Percentiles rank a stretch among this genome's conserved stretches.
Conservation (phyloP, 2,329 filamentous ascomycete genomes). For the Fusarium sp. region DNA sequence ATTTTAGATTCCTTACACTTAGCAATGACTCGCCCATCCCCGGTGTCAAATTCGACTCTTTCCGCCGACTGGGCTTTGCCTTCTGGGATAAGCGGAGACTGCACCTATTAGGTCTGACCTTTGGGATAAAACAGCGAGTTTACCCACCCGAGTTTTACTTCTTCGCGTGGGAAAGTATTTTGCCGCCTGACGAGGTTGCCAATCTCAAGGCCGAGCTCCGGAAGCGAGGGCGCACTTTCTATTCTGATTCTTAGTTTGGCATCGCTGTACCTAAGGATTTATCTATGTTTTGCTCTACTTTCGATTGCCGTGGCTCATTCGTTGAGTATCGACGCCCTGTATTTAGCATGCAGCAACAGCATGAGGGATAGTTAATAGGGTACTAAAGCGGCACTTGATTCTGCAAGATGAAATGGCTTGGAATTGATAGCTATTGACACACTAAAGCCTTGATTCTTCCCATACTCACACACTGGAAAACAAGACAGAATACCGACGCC, state of each 20-base stretch:
- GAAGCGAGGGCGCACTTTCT: not conserved
- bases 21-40: constrained; percentile 9
- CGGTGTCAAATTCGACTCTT: constrained; percentile 32
- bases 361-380: too few species aligned
- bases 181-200: constrained; percentile 14
- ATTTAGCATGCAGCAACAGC: too few species aligned
- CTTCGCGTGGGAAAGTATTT: constrained; percentile 3
- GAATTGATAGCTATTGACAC: too few species aligned
- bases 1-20: not conserved
- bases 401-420: too few species aligned
- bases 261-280: too few species aligned
- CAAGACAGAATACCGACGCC: too few species aligned
- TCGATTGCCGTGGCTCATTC: too few species aligned
- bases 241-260: not conserved
- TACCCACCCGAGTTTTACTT: not conserved
- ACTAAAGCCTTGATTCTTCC: too few species aligned
- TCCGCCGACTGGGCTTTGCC: constrained; percentile 30
- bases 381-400: too few species aligned
- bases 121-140: not conserved
- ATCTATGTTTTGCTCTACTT: too few species aligned
- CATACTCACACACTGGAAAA: too few species aligned
- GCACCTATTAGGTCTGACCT: not conserved
- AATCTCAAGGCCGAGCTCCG: constrained; percentile 3
- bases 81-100: constrained; percentile 34
- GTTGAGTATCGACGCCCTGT: too few species aligned